These are phyloP conservation scores for Metschnikowia borealis DNA, from an alignment of 805 yeast genomes.

Conservation along the genomic window DNA sequence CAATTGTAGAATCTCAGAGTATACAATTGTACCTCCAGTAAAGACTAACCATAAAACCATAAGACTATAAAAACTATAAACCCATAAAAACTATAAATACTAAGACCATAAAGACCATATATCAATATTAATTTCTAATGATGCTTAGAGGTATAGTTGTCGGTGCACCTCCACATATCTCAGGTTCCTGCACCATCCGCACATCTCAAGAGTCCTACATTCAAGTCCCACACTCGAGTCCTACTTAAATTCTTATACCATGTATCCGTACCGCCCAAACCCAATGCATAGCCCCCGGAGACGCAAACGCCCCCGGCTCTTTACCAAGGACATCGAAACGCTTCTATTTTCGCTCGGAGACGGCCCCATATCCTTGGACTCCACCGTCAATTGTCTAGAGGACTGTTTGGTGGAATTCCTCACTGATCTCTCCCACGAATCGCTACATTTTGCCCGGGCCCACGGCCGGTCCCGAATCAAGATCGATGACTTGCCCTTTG, in stretches of 20 bases:
- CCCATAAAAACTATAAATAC: too few species aligned
- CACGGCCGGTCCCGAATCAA: conserved; percentile 39
- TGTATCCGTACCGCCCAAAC: conserved; percentile 11
- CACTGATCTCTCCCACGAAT: conserved; percentile 31
- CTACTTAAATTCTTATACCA: not conserved
- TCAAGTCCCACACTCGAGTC: too few species aligned
- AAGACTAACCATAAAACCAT: too few species aligned
- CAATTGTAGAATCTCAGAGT: too few species aligned
- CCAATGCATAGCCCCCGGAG: conserved; percentile 10
- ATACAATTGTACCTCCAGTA: too few species aligned
- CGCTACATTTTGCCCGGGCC: conserved; percentile 30
- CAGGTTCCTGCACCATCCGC: not conserved
- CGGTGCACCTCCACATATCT: too few species aligned
- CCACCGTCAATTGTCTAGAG: conserved; percentile 37
- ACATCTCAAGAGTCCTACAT: not conserved
- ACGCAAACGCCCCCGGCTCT: conserved; percentile 33
- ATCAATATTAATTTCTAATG: too few species aligned
- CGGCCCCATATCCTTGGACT: conserved; percentile 36
- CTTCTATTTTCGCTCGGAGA: conserved; percentile 41
- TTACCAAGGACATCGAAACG: conserved; percentile 40
- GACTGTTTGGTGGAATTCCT: conserved; percentile 37
- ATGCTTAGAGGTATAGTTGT: too few species aligned
- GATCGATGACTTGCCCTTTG: conserved; percentile 41
- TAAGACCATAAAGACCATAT: too few species aligned
- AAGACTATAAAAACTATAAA: too few species aligned